Conservation (phyloP, 2,329 filamentous ascomycete species). For the Cryoendolithus antarcticus region DNA sequence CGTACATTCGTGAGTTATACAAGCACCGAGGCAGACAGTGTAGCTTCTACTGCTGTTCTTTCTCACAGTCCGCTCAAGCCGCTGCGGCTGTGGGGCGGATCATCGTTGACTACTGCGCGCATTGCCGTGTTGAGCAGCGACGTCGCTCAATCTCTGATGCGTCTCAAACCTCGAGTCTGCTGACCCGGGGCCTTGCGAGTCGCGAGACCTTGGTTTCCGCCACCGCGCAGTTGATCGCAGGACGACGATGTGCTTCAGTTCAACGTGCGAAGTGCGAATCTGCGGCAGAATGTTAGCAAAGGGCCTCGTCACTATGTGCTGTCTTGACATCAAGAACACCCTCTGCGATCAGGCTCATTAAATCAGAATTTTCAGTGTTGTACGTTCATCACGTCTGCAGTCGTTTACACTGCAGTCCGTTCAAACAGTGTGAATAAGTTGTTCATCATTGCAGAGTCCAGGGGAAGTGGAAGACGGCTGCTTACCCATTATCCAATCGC, state of each 20-base stretch:
- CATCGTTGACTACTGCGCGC: background rate
- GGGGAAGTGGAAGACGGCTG: conserved; percentile 1
- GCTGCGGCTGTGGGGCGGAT: background rate
- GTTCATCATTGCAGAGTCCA: conserved; percentile 46
- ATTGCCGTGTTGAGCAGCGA: background rate
- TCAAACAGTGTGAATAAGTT: conserved; percentile 61
- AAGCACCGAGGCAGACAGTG: conserved; percentile 1
- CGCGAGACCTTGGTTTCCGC: too few species aligned
- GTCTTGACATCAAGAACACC: conserved; percentile 1
- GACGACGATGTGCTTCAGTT: conserved; percentile 1
- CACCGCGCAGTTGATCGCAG: conserved; percentile 4
- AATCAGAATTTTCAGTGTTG: conserved; percentile 58
- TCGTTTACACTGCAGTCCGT: conserved; percentile 38
- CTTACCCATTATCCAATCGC: conserved; percentile 6
- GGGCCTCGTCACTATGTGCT: background rate
- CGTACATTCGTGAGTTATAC: conserved; percentile 5
- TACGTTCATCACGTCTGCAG: conserved; percentile 41
- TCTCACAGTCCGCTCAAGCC: background rate
- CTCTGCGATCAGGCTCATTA: conserved; percentile 47
- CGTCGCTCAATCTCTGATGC: background rate
- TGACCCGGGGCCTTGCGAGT: too few species aligned
- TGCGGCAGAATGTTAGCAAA: conserved; percentile 1
- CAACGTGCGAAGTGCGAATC: background rate
- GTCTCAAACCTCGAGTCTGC: too few species aligned
- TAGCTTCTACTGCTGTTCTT: conserved; percentile 3